Base-by-base conservation (phyloP, 768 basidiomycete genomes). In the Xerocomellus chrysenteron region DNA sequence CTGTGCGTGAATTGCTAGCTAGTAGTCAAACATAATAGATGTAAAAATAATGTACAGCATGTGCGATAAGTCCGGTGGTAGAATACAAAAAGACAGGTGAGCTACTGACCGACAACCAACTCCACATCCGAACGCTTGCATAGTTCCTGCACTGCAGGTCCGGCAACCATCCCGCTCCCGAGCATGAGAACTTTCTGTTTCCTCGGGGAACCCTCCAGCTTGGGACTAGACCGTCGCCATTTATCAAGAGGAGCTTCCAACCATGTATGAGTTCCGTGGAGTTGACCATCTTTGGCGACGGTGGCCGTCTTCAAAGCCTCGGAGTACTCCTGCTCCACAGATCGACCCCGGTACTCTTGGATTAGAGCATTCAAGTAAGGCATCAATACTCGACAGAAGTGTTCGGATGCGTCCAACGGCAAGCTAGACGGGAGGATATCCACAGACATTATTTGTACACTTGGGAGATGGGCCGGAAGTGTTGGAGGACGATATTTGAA, bases 121-220 rank as follows among this genome's bases (percentile, higher is more conserved):
- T 86, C 78, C 0, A 94, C 74, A 60, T 92, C 88, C 0, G 66
- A 61, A 53, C 85, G 75, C 59, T 77, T 77, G 42, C 82, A 81
- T 47, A 97, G 79, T 65, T 88, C 82, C 50, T 89, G 83, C 4
- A 93, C 86, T 0, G 91, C 90, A 16, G 95, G 95, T 3, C 87
- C 88, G 5, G 94, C 92, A 19, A 98, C 95, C 86, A 97, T 93
- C n/a, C 95, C 95, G 52, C 90, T 93, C 9, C 95, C 95, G 2
- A 98, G 79, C 65, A 97, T 76, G 35, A 98, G 70, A 0, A 94
- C 80, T 63, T 79, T 83, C 75, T 87, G 87, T 73, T 82, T 85
- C 62, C 55, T 73, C 51, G 47, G 30, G 2, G 49, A 47, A 14
- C 56, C 37, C 51, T 57, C 41, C 17, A 32, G 21, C 45, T 55